phyloP scores from a whole-genome alignment of 176 grass and related monocot species.

The Tillandsia leiboldiana region DNA sequence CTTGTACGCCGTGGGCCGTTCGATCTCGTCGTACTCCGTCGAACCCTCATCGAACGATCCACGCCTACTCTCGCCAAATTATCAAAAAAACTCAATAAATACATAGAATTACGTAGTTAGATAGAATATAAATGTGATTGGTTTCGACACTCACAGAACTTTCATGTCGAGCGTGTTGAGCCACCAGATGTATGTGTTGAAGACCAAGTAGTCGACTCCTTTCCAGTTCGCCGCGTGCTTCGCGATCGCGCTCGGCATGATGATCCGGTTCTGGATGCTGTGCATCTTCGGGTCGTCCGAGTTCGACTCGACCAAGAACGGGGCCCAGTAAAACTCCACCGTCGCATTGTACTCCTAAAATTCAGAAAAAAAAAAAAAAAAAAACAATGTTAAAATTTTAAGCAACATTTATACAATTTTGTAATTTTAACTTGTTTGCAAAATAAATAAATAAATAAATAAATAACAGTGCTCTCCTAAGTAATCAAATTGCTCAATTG shows the following conservation, averaged over 20 bases:
- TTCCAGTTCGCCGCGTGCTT: constrained; percentile 75
- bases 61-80: constrained; percentile 15
- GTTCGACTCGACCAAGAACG: constrained; percentile 96
- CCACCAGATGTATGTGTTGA: constrained; percentile 99
- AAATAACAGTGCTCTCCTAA: no score
- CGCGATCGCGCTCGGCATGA: constrained; percentile 71
- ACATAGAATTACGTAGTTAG: background rate
- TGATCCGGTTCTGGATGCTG: constrained; percentile 74
- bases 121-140: background rate
- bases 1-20: constrained; percentile 64
- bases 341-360: constrained; percentile 78
- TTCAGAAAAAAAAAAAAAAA: background rate
- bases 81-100: background rate
- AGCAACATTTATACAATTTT: background rate
- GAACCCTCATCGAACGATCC: constrained; percentile 64
- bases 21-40: constrained; percentile 66
- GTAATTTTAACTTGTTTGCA: no score
- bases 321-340: constrained; percentile 99
- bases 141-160: constrained; percentile 49
- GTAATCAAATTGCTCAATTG: no score
- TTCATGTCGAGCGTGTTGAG: constrained; percentile 80
- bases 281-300: constrained; percentile 90
- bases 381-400: background rate
- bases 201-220: constrained; percentile 86
- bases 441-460: no score